These are phyloP conservation scores for Ogataea thermomethanolica DNA, from an alignment of 805 yeast species.

Conservation along the genomic window DNA sequence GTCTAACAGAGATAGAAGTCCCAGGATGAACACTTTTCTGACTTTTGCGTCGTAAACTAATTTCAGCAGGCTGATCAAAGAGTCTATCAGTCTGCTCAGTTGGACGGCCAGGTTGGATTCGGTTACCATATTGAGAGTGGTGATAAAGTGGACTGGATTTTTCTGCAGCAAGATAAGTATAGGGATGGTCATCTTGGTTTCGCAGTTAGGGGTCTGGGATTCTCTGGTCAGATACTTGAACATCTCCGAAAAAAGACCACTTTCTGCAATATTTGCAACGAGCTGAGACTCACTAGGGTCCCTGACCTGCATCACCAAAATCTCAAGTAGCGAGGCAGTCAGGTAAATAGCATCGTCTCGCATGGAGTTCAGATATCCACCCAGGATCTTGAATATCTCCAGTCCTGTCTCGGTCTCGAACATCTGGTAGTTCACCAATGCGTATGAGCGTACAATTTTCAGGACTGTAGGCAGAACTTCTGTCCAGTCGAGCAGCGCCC, in stretches of 20 bases:
- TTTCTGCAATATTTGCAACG: conserved; percentile 33
- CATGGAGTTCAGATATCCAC: conserved; percentile 54
- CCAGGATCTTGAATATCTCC: conserved; percentile 45
- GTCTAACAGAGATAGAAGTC: conserved; percentile 30
- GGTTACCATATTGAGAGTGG: conserved; percentile 33
- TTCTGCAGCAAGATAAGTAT: conserved; percentile 39
- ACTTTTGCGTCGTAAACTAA: conserved; percentile 72
- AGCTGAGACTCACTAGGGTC: conserved; percentile 20
- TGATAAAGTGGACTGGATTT: conserved; percentile 35
- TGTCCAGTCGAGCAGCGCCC: conserved; percentile 65
- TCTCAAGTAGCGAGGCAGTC: conserved; percentile 52
- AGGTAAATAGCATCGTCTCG: conserved; percentile 68
- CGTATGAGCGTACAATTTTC: conserved; percentile 60
- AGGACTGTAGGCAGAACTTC: conserved; percentile 66
- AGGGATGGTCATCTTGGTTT: conserved; percentile 37
- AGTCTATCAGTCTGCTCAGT: conserved; percentile 22
- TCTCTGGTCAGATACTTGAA: conserved; percentile 41
- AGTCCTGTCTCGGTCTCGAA: conserved; percentile 38
- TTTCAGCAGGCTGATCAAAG: conserved; percentile 31
- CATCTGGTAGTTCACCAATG: conserved; percentile 44
- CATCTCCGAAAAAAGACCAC: conserved; percentile 45
- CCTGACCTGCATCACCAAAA: conserved; percentile 37
- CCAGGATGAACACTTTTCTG: conserved; percentile 47
- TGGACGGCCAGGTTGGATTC: conserved; percentile 16
- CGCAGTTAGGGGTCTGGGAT: conserved; percentile 40